Evolutionary conservation across 129 eudicot genomes (phyloP).

Genomic region (Dittrichia graveolens): DNA sequence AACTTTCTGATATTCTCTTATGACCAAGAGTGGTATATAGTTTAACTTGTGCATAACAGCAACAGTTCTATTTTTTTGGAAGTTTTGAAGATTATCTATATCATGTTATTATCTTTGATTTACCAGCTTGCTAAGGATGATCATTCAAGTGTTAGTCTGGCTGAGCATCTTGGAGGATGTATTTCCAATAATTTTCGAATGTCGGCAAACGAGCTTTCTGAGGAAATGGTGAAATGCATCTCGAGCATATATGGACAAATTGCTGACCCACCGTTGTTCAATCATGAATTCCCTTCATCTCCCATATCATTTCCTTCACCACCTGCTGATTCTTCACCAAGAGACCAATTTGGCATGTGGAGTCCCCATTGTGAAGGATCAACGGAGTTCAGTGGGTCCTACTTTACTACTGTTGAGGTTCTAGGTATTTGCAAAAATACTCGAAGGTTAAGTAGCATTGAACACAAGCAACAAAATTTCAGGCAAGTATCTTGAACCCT

Average conservation of each 20-base stretch:
- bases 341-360: slow-evolving; percentile 44
- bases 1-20: slow-evolving; percentile 13
- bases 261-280: slow-evolving; percentile 62
- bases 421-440: slow-evolving; percentile 52
- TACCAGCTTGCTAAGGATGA: slow-evolving; percentile 50
- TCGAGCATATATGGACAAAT: slow-evolving; percentile 64
- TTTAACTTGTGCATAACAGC: neutral
- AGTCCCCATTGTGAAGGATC: slow-evolving; percentile 48
- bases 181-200: slow-evolving; percentile 35
- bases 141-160: slow-evolving; percentile 48
- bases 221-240: slow-evolving; percentile 83
- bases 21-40: neutral
- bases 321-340: slow-evolving; percentile 47
- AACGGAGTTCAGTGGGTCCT: slow-evolving; percentile 52
- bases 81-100: too few relatives aligned
- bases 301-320: slow-evolving; percentile 61
- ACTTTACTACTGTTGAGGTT: slow-evolving; percentile 51
- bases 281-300: slow-evolving; percentile 51
- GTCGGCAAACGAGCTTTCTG: slow-evolving; percentile 72
- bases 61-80: too few relatives aligned
- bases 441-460: slow-evolving; percentile 45
- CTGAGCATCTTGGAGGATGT: slow-evolving; percentile 51
- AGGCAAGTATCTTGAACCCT: slow-evolving; percentile 44
- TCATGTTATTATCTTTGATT: neutral
- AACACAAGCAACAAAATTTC: slow-evolving; percentile 54